These are phyloP conservation scores for Ophiostoma perfectum DNA, from an alignment of 2,329 filamentous ascomycete species.

Conservation along the genomic window DNA sequence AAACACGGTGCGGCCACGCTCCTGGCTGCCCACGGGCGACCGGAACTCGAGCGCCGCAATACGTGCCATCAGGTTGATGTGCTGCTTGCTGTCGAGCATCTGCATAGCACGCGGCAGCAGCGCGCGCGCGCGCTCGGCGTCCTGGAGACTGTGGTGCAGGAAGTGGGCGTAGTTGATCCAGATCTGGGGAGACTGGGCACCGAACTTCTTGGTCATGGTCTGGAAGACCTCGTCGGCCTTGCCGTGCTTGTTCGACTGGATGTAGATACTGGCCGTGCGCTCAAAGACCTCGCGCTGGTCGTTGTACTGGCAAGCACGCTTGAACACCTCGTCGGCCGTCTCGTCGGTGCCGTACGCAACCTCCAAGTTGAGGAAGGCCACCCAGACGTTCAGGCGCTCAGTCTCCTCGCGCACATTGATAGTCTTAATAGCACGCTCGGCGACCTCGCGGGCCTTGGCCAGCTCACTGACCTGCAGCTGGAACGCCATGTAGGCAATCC, in stretches of 20 bases:
- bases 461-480: conserved; percentile 89
- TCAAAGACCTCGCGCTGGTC: conserved; percentile 86
- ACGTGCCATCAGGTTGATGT: conserved; percentile 72
- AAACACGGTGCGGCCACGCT: conserved; percentile 91
- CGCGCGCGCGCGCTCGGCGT: conserved; percentile 67
- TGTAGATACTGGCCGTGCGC: conserved; percentile 87
- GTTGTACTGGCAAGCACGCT: conserved; percentile 88
- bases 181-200: conserved; percentile 69
- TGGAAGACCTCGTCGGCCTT: conserved; percentile 88
- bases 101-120: conserved; percentile 81
- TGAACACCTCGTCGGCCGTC: conserved; percentile 78
- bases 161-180: conserved; percentile 96
- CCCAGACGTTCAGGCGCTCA: conserved; percentile 94
- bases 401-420: conserved; percentile 88
- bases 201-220: conserved; percentile 80
- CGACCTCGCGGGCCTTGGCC: conserved; percentile 79
- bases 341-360: conserved; percentile 83
- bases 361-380: conserved; percentile 89
- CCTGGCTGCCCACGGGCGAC: conserved; percentile 72
- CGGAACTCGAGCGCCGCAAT: conserved; percentile 92
- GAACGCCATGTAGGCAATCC: conserved; percentile 99
- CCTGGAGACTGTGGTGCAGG: conserved; percentile 67
- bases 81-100: conserved; percentile 62
- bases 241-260: conserved; percentile 80
- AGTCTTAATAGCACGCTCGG: conserved; percentile 81